phyloP scores from a whole-genome alignment of 2,329 filamentous ascomycete genomes.

The Lecanicillium sp. region DNA sequence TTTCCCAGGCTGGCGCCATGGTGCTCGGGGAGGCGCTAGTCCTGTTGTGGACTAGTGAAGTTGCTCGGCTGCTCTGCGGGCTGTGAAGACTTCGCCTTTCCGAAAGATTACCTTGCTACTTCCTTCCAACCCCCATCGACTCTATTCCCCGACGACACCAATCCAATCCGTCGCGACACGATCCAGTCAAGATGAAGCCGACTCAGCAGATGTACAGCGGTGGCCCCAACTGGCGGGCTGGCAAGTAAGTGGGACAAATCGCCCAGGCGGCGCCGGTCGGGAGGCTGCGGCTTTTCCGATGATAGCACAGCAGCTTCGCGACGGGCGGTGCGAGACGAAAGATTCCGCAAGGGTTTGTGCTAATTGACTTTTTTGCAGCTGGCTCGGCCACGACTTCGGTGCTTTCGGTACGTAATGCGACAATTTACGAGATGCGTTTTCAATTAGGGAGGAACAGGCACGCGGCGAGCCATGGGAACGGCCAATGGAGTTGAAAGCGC shows the following conservation, averaged over 20 bases:
- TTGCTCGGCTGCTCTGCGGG: constrained; percentile 12
- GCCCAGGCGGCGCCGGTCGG: constrained; percentile 8
- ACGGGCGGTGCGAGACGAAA: not conserved
- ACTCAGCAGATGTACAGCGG: constrained; percentile 32
- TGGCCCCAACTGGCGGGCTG: constrained; percentile 28
- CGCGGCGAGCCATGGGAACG: not conserved
- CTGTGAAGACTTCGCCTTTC: constrained; percentile 19
- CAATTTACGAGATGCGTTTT: constrained; percentile 3
- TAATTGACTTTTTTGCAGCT: constrained; percentile 42
- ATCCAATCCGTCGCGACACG: constrained; percentile 8
- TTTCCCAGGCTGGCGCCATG: not conserved
- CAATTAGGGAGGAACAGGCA: not conserved
- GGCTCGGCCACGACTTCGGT: constrained; percentile 64
- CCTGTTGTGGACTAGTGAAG: constrained; percentile 11
- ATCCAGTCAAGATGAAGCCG: constrained; percentile 33
- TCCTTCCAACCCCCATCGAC: constrained; percentile 12
- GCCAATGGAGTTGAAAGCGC: not conserved
- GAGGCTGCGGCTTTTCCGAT: constrained; percentile 29
- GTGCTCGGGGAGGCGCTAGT: constrained; percentile 6
- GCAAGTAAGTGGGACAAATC: constrained; percentile 28
- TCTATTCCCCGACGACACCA: constrained; percentile 2
- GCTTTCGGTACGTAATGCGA: constrained; percentile 57
- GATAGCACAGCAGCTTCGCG: not conserved
- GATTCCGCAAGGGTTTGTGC: not conserved
- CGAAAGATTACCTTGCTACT: constrained; percentile 15